Percentiles rank a stretch among this genome's conserved stretches.
Conservation (phyloP, 129 eudicot species). For the Centella asiatica region DNA sequence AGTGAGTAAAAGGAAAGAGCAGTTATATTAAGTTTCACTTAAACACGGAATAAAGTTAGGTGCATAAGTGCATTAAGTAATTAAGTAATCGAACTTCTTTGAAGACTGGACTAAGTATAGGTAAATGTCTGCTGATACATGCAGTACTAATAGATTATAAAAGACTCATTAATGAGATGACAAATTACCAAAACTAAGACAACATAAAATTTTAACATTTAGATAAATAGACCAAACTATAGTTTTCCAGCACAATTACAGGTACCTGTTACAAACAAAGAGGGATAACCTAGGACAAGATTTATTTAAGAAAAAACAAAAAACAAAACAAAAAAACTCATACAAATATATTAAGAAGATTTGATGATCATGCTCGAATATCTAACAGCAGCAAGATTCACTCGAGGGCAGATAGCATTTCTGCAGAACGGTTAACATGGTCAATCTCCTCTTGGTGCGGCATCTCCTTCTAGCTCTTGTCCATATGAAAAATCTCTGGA, state of each 20-base stretch:
- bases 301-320: no score
- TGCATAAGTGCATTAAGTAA: not conserved
- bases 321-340: no score
- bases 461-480: conserved; percentile 23
- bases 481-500: no score
- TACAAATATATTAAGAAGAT: no score
- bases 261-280: conserved; percentile 4
- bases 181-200: not conserved
- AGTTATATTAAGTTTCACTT: not conserved
- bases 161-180: not conserved
- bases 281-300: not conserved
- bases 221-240: not conserved
- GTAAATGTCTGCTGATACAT: no score
- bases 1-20: no score
- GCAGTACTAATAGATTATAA: not conserved
- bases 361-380: no score
- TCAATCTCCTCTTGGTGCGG: conserved; percentile 17
- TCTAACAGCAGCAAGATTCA: no score
- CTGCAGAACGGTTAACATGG: conserved; percentile 3
- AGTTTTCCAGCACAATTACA: not conserved
- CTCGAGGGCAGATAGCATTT: no score
- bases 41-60: not conserved
- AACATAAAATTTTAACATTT: not conserved
- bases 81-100: not conserved
- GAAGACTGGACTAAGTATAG: not conserved